Evolutionary conservation across 1,284 basidiomycete species (phyloP), one percentile per base, ranked within the genome.

Genomic region (Naganishia albida): DNA sequence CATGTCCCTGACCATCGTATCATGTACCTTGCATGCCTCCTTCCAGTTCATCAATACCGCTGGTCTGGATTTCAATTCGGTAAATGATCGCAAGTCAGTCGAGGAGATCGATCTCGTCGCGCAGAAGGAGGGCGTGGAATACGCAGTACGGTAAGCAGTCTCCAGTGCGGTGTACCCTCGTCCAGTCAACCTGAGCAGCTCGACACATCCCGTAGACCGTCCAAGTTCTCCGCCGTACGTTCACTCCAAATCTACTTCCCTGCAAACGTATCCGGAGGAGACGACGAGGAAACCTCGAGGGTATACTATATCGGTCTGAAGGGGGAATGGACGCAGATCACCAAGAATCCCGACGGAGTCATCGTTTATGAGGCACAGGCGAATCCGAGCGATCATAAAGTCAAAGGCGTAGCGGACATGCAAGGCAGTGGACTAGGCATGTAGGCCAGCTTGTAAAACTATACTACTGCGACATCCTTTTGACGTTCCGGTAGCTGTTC

Each of bases 291-390:
- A 54, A 77, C 74, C 12, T 74, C 75, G 15, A 67, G 75, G 43
- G 66, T 80, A 16, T 78, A 73, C 62, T 80, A 78, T 57, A 67
- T 80, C 28, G 77, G 77, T 16, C 57, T 80, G 38, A 71, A 76
- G 43, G 78, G 78, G 6, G 74, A 73, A 30, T 74, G 70, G 69
- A 72, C 28, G 13, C 64, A 80, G 77, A 66, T 80, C 10, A 77
- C 78, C 0, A 70, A 70, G 65, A 73, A 67, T 75, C 76, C n/a
- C 72, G 75, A 48, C 71, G 67, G 67, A 4, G 54, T 74, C 18
- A 79, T 80, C 59, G 64, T 80, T 18, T 80, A 80, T 62, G 78
- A 80, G 68, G 72, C 73, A 2, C 74, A 76, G 12, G 77, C 78
- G 16, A 73, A 77, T 50, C 77, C 77, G 12, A 72, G 74, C 3